phyloP scores from a whole-genome alignment of 2,329 filamentous ascomycete genomes.

The Sporothrix phasma region DNA sequence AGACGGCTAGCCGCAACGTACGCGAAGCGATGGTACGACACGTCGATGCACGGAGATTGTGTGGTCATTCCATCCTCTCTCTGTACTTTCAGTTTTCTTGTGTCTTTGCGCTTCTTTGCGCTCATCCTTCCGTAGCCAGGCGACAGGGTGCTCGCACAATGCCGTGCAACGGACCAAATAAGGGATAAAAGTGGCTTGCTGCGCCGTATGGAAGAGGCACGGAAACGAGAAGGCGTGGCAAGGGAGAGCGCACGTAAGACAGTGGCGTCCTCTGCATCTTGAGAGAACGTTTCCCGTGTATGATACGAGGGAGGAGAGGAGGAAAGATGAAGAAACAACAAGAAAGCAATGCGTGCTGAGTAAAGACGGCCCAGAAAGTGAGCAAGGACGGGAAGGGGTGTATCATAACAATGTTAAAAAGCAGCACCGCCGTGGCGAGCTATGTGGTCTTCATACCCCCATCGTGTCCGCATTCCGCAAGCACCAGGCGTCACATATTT shows the following conservation, averaged over 20 bases:
- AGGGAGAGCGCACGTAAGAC: not conserved
- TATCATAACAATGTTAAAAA: too few species aligned
- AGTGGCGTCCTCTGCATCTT: not conserved
- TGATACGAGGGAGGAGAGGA: not conserved
- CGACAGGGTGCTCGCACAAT: not conserved
- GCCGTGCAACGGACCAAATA: not conserved
- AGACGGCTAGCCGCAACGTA: not conserved
- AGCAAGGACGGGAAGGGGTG: too few species aligned
- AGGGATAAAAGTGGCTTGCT: too few species aligned
- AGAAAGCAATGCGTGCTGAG: not conserved
- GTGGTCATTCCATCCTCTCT: not conserved
- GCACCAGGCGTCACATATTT: not conserved
- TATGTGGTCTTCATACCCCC: too few species aligned
- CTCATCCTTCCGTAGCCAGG: not conserved
- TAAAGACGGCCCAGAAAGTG: not conserved
- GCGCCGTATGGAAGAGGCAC: not conserved
- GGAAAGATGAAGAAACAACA: not conserved
- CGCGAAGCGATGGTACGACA: slow-evolving; percentile 1
- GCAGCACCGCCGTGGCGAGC: not conserved
- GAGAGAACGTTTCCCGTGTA: too few species aligned
- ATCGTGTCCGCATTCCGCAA: not conserved
- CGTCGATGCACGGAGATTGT: not conserved
- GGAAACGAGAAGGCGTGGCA: not conserved
- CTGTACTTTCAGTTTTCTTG: not conserved
- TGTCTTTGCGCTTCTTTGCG: not conserved